A percentile compares a stretch with the other conserved stretches of the same genome.
These are phyloP conservation scores for Hypoxylon perforatum DNA, from an alignment of 495 filamentous ascomycete genomes.

Conservation along the genomic window DNA sequence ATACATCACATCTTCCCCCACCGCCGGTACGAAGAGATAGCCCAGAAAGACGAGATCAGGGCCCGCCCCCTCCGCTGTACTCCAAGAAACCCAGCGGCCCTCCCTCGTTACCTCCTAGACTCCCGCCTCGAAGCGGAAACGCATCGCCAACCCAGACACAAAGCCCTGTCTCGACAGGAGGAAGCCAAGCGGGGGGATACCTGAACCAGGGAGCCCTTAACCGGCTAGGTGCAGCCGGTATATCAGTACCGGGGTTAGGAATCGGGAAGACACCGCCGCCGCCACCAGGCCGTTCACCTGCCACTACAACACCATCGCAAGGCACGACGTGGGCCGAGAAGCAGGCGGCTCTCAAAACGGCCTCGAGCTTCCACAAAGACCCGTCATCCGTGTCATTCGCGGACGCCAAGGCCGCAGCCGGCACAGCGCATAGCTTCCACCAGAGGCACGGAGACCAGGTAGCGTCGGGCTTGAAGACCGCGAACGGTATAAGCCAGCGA, in stretches of 20 bases:
- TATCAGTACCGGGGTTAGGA: constrained; percentile 84
- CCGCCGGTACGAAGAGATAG: constrained; percentile 72
- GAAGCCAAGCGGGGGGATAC: constrained; percentile 44
- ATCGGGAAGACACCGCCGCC: constrained; percentile 60
- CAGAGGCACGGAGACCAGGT: constrained; percentile 79
- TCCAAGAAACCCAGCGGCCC: constrained; percentile 67
- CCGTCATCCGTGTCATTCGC: constrained; percentile 67
- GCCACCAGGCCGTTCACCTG: constrained; percentile 27
- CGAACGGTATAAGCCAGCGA: constrained; percentile 66
- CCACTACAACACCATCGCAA: constrained; percentile 39
- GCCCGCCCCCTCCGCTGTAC: constrained; percentile 43
- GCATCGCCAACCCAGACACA: constrained; percentile 66
- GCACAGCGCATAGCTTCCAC: constrained; percentile 77
- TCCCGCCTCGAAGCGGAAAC: constrained; percentile 55
- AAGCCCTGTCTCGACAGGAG: constrained; percentile 40
- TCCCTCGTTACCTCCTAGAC: constrained; percentile 79
- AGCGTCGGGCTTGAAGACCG: constrained; percentile 69
- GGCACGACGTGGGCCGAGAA: constrained; percentile 73
- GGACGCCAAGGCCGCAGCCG: constrained; percentile 64
- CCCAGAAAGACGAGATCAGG: constrained; percentile 49
- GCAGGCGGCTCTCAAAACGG: constrained; percentile 69
- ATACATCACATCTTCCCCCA: constrained; percentile 74
- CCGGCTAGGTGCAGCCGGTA: constrained; percentile 78
- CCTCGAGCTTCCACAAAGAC: constrained; percentile 63
- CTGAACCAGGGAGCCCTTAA: constrained; percentile 76